phyloP scores from a whole-genome alignment of 2,329 filamentous ascomycete species.

The Colletotrichum gigasporum region DNA sequence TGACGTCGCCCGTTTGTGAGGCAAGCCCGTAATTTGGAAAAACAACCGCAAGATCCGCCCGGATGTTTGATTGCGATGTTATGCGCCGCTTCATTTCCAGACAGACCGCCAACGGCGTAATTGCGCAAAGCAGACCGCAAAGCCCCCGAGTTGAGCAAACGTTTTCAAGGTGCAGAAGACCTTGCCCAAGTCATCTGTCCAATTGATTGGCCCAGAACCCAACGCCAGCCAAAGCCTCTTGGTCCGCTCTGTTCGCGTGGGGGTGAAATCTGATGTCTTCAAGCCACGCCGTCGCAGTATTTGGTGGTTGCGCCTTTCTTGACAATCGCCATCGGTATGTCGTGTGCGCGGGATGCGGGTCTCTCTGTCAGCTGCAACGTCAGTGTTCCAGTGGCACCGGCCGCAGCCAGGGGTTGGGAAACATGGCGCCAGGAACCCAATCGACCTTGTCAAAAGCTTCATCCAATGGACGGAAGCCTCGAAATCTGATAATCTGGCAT shows the following conservation, averaged over 20 bases:
- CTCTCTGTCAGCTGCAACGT: not conserved
- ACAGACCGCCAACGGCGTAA: too few relatives aligned
- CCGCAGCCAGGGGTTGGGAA: not conserved
- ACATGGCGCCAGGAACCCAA: slow-evolving; percentile 18
- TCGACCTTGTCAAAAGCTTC: slow-evolving; percentile 15
- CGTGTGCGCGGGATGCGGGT: not conserved
- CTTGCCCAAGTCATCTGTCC: too few relatives aligned
- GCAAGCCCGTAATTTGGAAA: not conserved
- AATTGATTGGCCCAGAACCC: not conserved
- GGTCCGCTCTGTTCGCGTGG: too few relatives aligned
- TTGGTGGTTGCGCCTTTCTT: not conserved
- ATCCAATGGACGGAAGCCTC: slow-evolving; percentile 16
- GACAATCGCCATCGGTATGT: not conserved
- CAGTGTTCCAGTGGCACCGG: not conserved
- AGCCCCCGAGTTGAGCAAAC: too few relatives aligned
- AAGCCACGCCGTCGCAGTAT: not conserved
- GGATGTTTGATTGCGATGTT: slow-evolving; percentile 8
- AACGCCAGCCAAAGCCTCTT: too few relatives aligned
- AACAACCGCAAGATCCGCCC: not conserved
- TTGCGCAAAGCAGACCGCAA: too few relatives aligned
- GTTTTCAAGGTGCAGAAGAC: too few relatives aligned
- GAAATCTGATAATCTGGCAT: slow-evolving; percentile 31
- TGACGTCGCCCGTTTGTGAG: slow-evolving; percentile 13
- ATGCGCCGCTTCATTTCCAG: slow-evolving; percentile 4
- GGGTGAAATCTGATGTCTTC: not conserved